Conservation (phyloP, 768 basidiomycete species). For the Tephrocybe sp. region DNA sequence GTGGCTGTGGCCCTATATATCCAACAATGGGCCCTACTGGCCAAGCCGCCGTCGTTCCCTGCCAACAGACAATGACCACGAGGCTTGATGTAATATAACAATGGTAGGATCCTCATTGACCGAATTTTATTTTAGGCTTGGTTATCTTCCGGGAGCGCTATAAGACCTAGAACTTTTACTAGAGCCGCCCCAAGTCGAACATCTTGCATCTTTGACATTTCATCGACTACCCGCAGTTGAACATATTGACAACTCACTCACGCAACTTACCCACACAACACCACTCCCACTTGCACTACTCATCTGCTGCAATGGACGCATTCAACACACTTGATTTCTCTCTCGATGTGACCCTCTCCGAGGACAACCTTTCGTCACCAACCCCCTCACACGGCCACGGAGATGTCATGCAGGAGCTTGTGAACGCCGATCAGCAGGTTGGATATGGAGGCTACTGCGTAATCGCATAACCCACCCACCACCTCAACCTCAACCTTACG, state of each 20-base stretch:
- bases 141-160: background rate
- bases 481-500: background rate
- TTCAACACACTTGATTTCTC: conserved; percentile 4
- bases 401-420: conserved; percentile 14
- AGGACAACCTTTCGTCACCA: background rate
- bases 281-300: too few species aligned
- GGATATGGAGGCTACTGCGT: conserved; percentile 14
- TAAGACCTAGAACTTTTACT: background rate
- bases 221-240: background rate
- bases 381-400: background rate
- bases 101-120: background rate
- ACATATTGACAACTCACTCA: background rate
- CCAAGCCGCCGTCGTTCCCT: too few species aligned
- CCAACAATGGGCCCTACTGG: too few species aligned
- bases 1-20: too few species aligned
- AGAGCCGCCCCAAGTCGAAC: too few species aligned
- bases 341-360: background rate
- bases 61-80: too few species aligned
- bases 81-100: background rate
- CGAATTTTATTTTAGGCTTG: background rate
- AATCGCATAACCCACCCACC: conserved; percentile 6
- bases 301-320: conserved; percentile 3
- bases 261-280: background rate
- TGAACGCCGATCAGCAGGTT: conserved; percentile 7
- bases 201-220: too few species aligned